A percentile compares a stretch with the other conserved stretches of the same genome.
phyloP scores from a whole-genome alignment of 257 asterid species.

The Fraxinus anomala region DNA sequence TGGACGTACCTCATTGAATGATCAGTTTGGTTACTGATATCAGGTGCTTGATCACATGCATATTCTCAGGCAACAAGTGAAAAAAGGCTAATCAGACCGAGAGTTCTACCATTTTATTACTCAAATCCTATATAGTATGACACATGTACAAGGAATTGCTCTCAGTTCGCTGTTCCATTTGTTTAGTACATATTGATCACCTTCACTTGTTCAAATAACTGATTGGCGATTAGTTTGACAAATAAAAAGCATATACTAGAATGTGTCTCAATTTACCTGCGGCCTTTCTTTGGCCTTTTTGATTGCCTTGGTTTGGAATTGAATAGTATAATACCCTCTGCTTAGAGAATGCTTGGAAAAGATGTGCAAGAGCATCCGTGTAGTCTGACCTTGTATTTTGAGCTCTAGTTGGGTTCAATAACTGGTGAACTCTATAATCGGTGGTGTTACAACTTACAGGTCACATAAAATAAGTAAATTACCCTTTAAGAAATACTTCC shows the following conservation, averaged over 20 bases:
- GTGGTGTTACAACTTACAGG: no score
- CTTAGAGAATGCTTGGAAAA: no score
- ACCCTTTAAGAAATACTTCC: no score
- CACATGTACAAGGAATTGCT: neutral
- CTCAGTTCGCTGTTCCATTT: neutral
- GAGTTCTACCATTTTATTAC: neutral
- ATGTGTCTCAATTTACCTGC: no score
- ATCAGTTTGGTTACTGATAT: slow-evolving; percentile 75
- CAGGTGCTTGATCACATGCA: neutral
- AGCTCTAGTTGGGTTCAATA: no score
- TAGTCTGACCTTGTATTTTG: no score
- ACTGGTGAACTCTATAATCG: no score
- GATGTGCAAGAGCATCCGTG: no score
- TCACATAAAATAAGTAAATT: no score
- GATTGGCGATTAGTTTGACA: neutral
- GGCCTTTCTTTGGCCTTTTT: no score
- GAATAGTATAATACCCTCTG: no score
- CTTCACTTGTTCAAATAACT: neutral
- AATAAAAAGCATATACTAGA: neutral
- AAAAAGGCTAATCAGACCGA: neutral
- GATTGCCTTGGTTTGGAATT: no score
- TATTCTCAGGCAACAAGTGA: neutral
- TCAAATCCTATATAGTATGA: neutral
- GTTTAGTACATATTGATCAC: neutral
- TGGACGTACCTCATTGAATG: slow-evolving; percentile 86